Base-by-base conservation (phyloP, 805 yeast genomes). In the Pichia kluyveri region DNA sequence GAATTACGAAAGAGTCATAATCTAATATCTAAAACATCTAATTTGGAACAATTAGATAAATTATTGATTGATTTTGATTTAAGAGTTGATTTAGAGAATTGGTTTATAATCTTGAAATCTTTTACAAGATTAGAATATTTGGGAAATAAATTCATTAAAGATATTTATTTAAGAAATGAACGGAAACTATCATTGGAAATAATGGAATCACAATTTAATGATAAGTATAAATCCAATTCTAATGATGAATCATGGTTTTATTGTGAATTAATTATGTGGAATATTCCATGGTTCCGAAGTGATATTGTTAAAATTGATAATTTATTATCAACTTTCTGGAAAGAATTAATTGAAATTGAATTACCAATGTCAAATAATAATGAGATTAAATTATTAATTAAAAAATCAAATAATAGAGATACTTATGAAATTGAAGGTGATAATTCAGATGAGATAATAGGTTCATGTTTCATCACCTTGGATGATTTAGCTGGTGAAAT, bases 261-360 rank as follows among this genome's bases (percentile, higher is more conserved):
- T 58, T 79, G 85, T 2, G 96, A 88, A 56, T 69, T 89, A 3
- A 67, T 74, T 17, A 71, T 86, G 61, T 84, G 93, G 83, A 81
- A 77, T 18, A 71, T 77, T 42, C 79, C 83, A 0, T 84, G 91
- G 87, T 86, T 85, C 38, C 70, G 88, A 54, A 86, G 96, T 0
- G 82, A 89, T 2, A 69, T 77, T 8, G 82, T 82, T 0, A 67
- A 70, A 37, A 68, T 74, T 42, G 49, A 62, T 12, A 55, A 63
- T 3, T 54, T 62, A 0, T 72, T 73, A 47, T 38, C 48, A 5
- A 90, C 95, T 1, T 86, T 86, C 60, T 90, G 96, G 93, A 79
- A 89, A 59, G 96, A 90, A 58, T 77, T 72, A 41, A 84, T 86
- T 58, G 66, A 73, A 2, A 67, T 84, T n/a, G 77, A 80, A 44